Evolutionary conservation across 2,329 filamentous ascomycete species (phyloP), one percentile per base, ranked within the genome.

Genomic region (Orbilia javanica): DNA sequence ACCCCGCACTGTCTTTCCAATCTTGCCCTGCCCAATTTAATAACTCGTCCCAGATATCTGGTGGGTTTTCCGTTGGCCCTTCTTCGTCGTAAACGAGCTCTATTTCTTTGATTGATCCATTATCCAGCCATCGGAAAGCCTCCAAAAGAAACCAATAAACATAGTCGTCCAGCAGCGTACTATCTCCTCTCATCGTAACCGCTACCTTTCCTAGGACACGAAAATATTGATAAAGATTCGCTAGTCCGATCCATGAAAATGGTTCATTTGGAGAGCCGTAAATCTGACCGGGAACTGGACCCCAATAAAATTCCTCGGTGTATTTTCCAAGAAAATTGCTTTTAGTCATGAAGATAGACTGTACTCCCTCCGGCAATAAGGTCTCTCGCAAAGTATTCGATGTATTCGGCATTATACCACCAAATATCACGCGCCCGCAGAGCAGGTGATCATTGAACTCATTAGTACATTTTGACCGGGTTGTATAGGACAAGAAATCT

Each of bases 61-160:
- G 55, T 3, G 20, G 34, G 3, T 2, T 4, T 27, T 39, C 34
- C 10, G 11, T 42, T 11, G 34, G 34, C 8, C 53, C 53, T 1
- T 15, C 31, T 60, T 42, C 18, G 1, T 60, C 55, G 11, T 60
- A 60, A 15, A 60, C 55, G 1, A 60, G 20, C n/a, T 60, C 53
- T 6, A 60, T 15, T n/a, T 60, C 53, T 0, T 42, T 20, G 15
- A 60, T 60, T 1, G 55, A 39, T 4, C 55, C 55, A 10, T 60
- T 60, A 6, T 42, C 55, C 4, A 60, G 13, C 55, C 20, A 42
- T 18, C 31, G 18, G 20, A 60, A 27, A 6, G 55, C 55, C 34
- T 60, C 55, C 27, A 60, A n/a, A 4, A 4, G 10, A 42, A 60
- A 42, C 34, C 55, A 60, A 27, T 60, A 60, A n/a, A 60, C 34